A percentile compares a stretch with the other conserved stretches of the same genome.
Conservation (phyloP, 2,329 filamentous ascomycete species). For the Gremmenia infestans region DNA sequence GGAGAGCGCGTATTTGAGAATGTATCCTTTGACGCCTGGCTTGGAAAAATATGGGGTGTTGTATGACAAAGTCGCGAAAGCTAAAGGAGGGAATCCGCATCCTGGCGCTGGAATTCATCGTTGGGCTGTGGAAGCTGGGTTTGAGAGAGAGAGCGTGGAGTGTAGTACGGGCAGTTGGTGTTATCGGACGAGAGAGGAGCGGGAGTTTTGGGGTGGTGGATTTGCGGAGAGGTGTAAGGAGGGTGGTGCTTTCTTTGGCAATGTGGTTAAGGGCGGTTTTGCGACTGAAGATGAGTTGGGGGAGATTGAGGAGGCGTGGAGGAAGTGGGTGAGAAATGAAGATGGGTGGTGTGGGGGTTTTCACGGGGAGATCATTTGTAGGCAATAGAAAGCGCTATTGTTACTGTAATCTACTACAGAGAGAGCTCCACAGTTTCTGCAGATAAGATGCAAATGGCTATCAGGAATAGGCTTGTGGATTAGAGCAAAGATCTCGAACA, state of each 20-base stretch:
- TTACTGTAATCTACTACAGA: no score
- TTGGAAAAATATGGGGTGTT: background rate
- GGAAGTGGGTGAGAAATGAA: slow-evolving; percentile 30
- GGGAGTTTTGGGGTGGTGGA: slow-evolving; percentile 15
- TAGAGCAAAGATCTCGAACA: no score
- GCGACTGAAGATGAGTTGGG: slow-evolving; percentile 27
- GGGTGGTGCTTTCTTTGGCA: slow-evolving; percentile 23
- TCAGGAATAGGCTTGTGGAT: no score
- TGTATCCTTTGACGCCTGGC: background rate
- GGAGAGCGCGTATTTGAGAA: slow-evolving; percentile 28
- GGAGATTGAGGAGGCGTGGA: slow-evolving; percentile 31
- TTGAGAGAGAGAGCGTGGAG: background rate
- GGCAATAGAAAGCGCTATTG: background rate
- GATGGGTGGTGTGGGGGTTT: slow-evolving; percentile 32
- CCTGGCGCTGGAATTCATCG: slow-evolving; percentile 2
- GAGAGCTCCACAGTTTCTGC: no score
- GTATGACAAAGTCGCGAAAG: background rate
- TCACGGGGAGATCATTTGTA: background rate
- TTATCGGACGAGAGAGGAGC: slow-evolving; percentile 3
- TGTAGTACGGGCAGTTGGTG: background rate
- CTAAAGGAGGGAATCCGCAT: slow-evolving; percentile 6
- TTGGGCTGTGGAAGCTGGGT: slow-evolving; percentile 10
- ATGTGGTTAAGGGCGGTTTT: slow-evolving; percentile 7
- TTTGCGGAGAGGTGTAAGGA: slow-evolving; percentile 23
- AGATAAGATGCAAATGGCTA: no score